These are phyloP conservation scores for Pleurostoma richardsiae DNA, from an alignment of 2,329 filamentous ascomycete species.

Conservation along the genomic window DNA sequence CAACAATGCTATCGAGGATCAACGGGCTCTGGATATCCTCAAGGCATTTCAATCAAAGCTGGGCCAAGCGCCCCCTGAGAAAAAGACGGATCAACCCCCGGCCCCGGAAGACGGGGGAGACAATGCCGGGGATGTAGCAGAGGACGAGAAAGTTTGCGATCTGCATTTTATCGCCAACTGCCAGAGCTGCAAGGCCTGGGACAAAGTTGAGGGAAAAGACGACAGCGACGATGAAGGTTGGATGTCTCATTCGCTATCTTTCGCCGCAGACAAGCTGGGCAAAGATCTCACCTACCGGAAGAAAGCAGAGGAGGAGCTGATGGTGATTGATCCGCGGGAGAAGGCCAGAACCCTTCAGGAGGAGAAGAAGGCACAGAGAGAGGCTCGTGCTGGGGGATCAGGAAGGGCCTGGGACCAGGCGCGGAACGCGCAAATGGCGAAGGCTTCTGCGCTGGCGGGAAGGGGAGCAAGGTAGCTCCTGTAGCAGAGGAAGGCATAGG, in stretches of 20 bases:
- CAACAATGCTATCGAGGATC: constrained; percentile 51
- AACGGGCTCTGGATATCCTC: constrained; percentile 64
- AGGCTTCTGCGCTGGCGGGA: constrained; percentile 46
- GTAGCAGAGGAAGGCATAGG: too few relatives aligned
- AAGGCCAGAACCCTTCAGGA: constrained; percentile 70
- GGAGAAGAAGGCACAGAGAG: constrained; percentile 55
- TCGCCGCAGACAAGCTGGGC: constrained; percentile 83
- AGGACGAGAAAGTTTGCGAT: constrained; percentile 78
- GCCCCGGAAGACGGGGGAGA: constrained; percentile 15
- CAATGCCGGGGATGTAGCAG: constrained; percentile 35
- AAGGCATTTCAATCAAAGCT: constrained; percentile 77
- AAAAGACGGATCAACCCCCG: constrained; percentile 17
- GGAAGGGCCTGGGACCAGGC: constrained; percentile 57
- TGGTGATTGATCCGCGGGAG: constrained; percentile 89
- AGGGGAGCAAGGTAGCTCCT: constrained; percentile 45
- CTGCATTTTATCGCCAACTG: constrained; percentile 95
- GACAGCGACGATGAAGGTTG: constrained; percentile 65
- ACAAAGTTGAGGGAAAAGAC: constrained; percentile 53
- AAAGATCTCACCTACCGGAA: constrained; percentile 89
- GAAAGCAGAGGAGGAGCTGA: constrained; percentile 84
- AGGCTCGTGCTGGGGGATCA: constrained; percentile 41
- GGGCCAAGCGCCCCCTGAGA: constrained; percentile 43
- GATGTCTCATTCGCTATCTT: constrained; percentile 82
- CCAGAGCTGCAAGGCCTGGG: constrained; percentile 85
- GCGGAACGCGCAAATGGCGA: constrained; percentile 51